Base-by-base conservation (phyloP, 768 basidiomycete genomes). In the Amanita phalloides region DNA sequence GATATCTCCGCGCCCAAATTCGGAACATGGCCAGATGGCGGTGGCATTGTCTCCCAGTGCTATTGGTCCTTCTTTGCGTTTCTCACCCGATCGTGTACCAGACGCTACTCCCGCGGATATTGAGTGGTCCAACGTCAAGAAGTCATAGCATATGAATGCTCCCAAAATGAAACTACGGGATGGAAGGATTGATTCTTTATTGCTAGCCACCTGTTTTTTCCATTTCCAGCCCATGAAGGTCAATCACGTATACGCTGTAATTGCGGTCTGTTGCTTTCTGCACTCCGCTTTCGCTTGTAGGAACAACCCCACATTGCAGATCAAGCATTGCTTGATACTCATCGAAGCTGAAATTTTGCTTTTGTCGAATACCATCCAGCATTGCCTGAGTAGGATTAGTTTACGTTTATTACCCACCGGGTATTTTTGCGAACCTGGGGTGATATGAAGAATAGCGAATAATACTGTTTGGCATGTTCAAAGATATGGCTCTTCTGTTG, bases 271-370 rank as follows among this genome's bases (percentile, higher is more conserved):
- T 61, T 6, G 83, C 78, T 56, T 75, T 77, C 33, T 73, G 65
- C 17, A 65, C 70, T 17, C 69, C 77, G 20, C 69, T 68, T 33
- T 80, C 78, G 17, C 73, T 75, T n/a, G 65, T 69, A 53, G 75
- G 81, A 60, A 90, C 81, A 33, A 92, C 80, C 13, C 88, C 89
- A 61, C 92, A 95, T 59, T 91, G 90, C 35, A 97, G 74, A 58
- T 82, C 86, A 45, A 97, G 75, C 75, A 98, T 92, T 6, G 79
- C 77, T 64, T 92, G 88, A 66, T 95, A 97, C 61, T 97, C 90
- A 57, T 95, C 93, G 57, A 96, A 95, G 3, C 75, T 79, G 69
- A 90, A 97, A 36, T 66, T 66, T 55, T 78, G 79, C 56, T 75
- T 72, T 45, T 71, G 57, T 25, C 83, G 80, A 49, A 91, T 79